Conservation (phyloP, 768 basidiomycete genomes). For the Clitopilus passeckerianus region DNA sequence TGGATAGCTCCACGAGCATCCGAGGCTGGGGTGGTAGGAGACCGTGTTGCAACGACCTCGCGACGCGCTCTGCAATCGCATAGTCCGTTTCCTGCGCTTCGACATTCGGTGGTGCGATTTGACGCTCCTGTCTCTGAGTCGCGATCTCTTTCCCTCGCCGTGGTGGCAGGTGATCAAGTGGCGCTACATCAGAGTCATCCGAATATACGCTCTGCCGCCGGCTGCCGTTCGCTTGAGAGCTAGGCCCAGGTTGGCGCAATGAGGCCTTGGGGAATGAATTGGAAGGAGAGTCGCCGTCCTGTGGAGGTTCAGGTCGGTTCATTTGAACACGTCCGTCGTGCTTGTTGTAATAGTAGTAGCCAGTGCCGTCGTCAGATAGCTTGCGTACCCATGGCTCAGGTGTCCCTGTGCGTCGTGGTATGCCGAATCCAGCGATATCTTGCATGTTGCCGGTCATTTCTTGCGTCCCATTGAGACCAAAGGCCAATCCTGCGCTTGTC, state of each 20-base stretch:
- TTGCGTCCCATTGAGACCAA: conserved; percentile 31
- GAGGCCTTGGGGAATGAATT: conserved; percentile 5
- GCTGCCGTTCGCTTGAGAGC: conserved; percentile 24
- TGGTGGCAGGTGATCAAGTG: conserved; percentile 28
- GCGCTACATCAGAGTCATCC: conserved; percentile 74
- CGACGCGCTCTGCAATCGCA: conserved; percentile 64
- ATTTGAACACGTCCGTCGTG: conserved; percentile 62
- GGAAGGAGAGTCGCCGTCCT: conserved; percentile 3
- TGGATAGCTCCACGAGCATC: conserved; percentile 55
- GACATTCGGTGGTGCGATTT: conserved; percentile 8
- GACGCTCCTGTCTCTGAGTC: conserved; percentile 15
- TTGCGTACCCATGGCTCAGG: conserved; percentile 83
- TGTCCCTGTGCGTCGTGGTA: conserved; percentile 51
- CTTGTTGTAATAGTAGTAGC: conserved; percentile 77
- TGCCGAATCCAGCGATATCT: conserved; percentile 52
- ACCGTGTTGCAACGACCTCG: conserved; percentile 57
- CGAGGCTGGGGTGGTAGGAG: conserved; percentile 56
- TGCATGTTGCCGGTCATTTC: conserved; percentile 30
- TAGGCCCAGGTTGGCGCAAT: conserved; percentile 10
- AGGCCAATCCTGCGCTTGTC: conserved; percentile 46
- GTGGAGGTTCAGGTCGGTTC: conserved; percentile 50
- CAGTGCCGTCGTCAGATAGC: conserved; percentile 77
- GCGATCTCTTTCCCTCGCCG: conserved; percentile 18
- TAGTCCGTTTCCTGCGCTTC: conserved; percentile 32
- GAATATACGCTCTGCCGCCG: conserved; percentile 65